phyloP scores from a whole-genome alignment of 352 stramenopile species.

The Phytophthora pinifolia region DNA sequence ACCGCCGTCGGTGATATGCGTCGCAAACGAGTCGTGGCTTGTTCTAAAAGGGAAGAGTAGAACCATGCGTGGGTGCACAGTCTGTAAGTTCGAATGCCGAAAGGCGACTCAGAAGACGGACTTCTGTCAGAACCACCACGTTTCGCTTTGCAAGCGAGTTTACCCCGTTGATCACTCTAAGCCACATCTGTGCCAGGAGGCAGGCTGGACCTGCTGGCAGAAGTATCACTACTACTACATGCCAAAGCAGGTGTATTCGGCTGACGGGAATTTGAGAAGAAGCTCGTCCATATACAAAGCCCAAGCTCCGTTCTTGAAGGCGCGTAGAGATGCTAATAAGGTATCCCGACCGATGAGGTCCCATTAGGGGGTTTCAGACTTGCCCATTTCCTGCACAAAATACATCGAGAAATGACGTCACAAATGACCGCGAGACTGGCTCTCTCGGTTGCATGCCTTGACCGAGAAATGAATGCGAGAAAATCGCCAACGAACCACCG shows the following conservation, averaged over 20 bases:
- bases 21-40: background rate
- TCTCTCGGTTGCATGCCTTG: no score
- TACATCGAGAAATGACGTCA: no score
- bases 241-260: background rate
- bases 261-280: conserved; percentile 1
- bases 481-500: no score
- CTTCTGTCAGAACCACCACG: conserved; percentile 4
- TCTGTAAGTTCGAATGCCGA: conserved; percentile 7
- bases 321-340: no score
- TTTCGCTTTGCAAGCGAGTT: conserved; percentile 3
- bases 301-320: conserved; percentile 6
- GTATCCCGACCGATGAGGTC: no score
- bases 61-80: conserved; percentile 4
- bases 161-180: background rate
- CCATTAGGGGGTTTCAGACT: no score
- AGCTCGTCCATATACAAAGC: conserved; percentile 5
- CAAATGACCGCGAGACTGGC: no score
- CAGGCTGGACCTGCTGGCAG: conserved; percentile 2
- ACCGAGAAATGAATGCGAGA: no score
- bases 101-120: conserved; percentile 4
- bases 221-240: conserved; percentile 11
- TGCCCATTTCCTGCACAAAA: no score
- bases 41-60: background rate
- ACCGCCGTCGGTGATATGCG: background rate
- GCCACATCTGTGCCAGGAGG: conserved; percentile 1